A percentile compares a stretch with the other conserved stretches of the same genome.
phyloP scores from a whole-genome alignment of 2,329 filamentous ascomycete species.

The Colletotrichum limetticola region DNA sequence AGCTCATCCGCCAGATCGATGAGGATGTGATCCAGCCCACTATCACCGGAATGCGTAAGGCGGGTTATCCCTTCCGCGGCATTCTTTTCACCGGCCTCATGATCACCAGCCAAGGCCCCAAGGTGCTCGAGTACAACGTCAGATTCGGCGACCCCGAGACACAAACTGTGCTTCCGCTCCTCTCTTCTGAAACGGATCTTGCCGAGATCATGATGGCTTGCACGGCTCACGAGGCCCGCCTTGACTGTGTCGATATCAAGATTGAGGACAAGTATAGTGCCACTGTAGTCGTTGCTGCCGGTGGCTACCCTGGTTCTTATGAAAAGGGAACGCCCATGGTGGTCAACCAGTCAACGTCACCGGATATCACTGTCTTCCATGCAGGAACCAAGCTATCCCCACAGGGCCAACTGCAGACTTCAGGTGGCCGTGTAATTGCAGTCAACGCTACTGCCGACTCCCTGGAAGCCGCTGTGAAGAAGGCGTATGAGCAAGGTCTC shows the following conservation, averaged over 20 bases:
- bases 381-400: slow-evolving; percentile 76
- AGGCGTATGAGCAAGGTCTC: slow-evolving; percentile 80
- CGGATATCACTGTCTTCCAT: slow-evolving; percentile 80
- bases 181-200: slow-evolving; percentile 81
- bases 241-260: slow-evolving; percentile 73
- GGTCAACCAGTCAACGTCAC: slow-evolving; percentile 48
- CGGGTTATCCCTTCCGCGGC: slow-evolving; percentile 76
- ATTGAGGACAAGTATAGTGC: slow-evolving; percentile 75
- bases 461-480: slow-evolving; percentile 80
- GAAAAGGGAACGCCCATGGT: slow-evolving; percentile 72
- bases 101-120: slow-evolving; percentile 81
- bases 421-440: slow-evolving; percentile 87
- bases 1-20: slow-evolving; percentile 68
- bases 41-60: slow-evolving; percentile 73
- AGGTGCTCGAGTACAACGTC: slow-evolving; percentile 89
- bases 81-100: slow-evolving; percentile 86
- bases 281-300: slow-evolving; percentile 86
- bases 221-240: slow-evolving; percentile 67
- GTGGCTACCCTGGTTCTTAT: slow-evolving; percentile 85
- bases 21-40: slow-evolving; percentile 70
- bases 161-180: slow-evolving; percentile 80
- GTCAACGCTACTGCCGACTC: slow-evolving; percentile 75
- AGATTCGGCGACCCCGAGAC: slow-evolving; percentile 91
- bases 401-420: slow-evolving; percentile 70
- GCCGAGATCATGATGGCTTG: slow-evolving; percentile 87